Percentiles rank a stretch among this genome's conserved stretches.
Evolutionary conservation across 75 land plant genomes (phyloP).

Genomic region (Azolla pinnata): DNA sequence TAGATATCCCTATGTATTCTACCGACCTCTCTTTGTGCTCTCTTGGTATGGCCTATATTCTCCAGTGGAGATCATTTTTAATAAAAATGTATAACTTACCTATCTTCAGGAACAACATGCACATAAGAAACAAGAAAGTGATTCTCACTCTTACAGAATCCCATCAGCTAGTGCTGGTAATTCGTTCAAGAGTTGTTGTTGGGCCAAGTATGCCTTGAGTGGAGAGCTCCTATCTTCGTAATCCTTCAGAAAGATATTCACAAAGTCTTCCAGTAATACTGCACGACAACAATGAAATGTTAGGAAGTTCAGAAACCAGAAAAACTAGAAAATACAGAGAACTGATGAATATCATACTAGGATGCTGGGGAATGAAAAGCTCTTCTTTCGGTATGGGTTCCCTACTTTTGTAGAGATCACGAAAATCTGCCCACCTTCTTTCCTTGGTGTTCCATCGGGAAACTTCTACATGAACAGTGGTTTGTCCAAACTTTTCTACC

Average conservation of each 20-base stretch:
- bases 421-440: conserved; percentile 17
- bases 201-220: conserved; percentile 18
- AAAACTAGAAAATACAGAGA: background rate
- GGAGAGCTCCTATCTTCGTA: conserved; percentile 7
- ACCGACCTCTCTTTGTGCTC: too few species aligned
- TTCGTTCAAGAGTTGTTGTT: conserved; percentile 19
- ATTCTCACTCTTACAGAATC: conserved; percentile 25
- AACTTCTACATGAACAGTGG: conserved; percentile 16
- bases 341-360: conserved; percentile 7
- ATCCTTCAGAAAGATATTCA: conserved; percentile 10
- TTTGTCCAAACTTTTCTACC: conserved; percentile 10
- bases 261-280: conserved; percentile 18
- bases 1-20: too few species aligned
- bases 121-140: too few species aligned
- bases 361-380: conserved; percentile 17
- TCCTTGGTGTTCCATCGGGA: conserved; percentile 13
- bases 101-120: too few species aligned
- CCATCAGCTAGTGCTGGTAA: conserved; percentile 13
- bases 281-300: background rate
- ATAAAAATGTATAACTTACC: too few species aligned
- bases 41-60: too few species aligned
- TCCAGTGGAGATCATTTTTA: too few species aligned
- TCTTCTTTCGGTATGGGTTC: background rate
- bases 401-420: conserved; percentile 16
- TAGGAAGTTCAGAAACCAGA: background rate